These are phyloP conservation scores for Monilinia fructicola DNA, from an alignment of 2,329 filamentous ascomycete genomes.

Conservation along the genomic window DNA sequence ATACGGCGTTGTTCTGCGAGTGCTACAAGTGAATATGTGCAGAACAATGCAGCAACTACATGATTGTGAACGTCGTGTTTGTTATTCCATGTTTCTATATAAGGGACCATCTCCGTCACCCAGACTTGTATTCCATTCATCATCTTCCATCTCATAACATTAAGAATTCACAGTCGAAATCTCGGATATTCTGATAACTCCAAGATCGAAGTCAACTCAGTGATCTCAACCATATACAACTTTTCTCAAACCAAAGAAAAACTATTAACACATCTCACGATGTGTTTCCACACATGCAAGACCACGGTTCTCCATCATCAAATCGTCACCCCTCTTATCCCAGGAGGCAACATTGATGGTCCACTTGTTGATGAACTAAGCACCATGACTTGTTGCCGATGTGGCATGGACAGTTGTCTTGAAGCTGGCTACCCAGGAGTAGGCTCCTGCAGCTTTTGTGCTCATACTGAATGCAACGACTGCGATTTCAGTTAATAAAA, in stretches of 20 bases:
- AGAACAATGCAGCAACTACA: neutral
- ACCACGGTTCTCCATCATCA: neutral
- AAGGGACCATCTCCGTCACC: neutral
- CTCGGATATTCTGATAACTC: neutral
- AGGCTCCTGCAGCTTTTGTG: constrained; percentile 9
- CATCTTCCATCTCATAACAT: neutral
- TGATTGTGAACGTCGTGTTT: neutral
- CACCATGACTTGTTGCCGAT: constrained; percentile 20
- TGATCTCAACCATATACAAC: neutral
- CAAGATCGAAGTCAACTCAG: neutral
- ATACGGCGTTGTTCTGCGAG: neutral
- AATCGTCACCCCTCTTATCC: neutral
- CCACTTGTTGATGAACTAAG: neutral
- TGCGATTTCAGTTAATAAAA: constrained; percentile 20
- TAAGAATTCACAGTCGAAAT: too few relatives aligned
- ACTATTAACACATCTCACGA: neutral
- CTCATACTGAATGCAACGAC: constrained; percentile 23
- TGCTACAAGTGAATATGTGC: neutral
- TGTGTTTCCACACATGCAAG: neutral
- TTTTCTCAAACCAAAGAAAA: neutral
- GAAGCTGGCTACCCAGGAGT: neutral
- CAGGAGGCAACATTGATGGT: neutral
- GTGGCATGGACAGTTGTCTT: neutral
- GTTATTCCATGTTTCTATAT: neutral
- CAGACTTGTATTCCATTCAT: neutral